These are phyloP conservation scores for Eucalyptus dawsonii DNA, from an alignment of 345 rosid genomes.

Conservation along the genomic window DNA sequence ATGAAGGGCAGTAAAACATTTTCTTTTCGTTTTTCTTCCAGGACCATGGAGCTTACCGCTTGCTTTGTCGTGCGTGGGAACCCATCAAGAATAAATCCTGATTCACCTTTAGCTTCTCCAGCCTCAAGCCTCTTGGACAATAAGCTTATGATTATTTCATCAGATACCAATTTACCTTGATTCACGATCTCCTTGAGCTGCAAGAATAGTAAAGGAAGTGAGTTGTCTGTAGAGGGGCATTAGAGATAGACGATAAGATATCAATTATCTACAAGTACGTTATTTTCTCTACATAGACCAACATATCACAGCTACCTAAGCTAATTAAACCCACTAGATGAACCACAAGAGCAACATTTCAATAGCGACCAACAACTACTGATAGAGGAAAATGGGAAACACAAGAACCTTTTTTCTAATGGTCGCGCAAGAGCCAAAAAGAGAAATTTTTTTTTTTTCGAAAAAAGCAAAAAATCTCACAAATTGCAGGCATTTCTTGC, in stretches of 20 bases:
- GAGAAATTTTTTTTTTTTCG: too few species aligned
- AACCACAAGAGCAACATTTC: neutral
- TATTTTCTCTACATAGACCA: neutral
- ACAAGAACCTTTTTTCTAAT: neutral
- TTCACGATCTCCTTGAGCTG: constrained; percentile 81
- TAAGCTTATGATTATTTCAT: constrained; percentile 59
- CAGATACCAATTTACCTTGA: constrained; percentile 77
- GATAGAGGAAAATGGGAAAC: neutral
- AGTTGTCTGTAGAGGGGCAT: neutral
- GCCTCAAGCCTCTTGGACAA: constrained; percentile 73
- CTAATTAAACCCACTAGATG: neutral
- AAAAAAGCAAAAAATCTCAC: neutral
- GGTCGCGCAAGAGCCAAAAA: neutral
- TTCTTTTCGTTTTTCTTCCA: neutral
- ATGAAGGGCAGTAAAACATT: neutral
- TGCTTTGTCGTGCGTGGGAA: constrained; percentile 90
- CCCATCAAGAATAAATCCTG: constrained; percentile 90
- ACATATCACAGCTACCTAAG: neutral
- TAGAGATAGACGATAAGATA: neutral
- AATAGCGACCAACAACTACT: neutral
- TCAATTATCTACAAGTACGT: neutral
- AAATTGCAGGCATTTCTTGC: neutral
- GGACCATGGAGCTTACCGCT: constrained; percentile 35
- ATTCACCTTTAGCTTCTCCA: constrained; percentile 82
- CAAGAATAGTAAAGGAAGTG: constrained; percentile 1